Conservation (phyloP, 345 rosid genomes). For the Dipteronia sinensis region DNA sequence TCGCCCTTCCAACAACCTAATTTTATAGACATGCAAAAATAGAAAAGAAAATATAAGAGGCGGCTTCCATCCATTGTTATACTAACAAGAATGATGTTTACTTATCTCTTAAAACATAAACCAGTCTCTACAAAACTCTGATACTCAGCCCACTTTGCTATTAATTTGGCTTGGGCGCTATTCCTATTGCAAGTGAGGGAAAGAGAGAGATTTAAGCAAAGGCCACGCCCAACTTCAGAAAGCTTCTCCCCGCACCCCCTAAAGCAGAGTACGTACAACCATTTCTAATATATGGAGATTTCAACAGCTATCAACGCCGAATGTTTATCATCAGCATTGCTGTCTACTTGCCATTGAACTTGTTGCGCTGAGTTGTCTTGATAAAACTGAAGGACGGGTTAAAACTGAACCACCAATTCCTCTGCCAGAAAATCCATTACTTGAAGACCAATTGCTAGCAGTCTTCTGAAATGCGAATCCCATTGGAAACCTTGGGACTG, state of each 20-base stretch:
- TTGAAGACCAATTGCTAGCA: conserved; percentile 24
- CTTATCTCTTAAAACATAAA: conserved; percentile 5
- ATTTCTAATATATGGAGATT: conserved; percentile 7
- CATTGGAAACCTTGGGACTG: conserved; percentile 28
- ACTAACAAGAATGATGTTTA: conserved; percentile 12
- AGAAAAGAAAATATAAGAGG: background rate
- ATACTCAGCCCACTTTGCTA: conserved; percentile 18
- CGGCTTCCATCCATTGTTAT: background rate
- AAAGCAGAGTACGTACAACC: background rate
- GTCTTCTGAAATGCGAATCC: conserved; percentile 25
- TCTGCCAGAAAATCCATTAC: conserved; percentile 23
- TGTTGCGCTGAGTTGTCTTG: conserved; percentile 45
- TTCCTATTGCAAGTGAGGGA: background rate
- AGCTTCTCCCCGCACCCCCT: background rate
- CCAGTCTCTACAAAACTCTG: conserved; percentile 34
- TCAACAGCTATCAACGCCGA: background rate
- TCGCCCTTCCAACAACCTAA: background rate
- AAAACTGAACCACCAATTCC: conserved; percentile 10
- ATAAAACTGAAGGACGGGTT: conserved; percentile 23
- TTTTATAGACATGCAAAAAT: background rate
- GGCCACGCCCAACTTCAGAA: background rate
- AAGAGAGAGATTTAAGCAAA: background rate
- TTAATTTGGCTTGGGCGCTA: conserved; percentile 17
- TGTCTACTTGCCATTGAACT: conserved; percentile 36
- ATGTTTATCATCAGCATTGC: conserved; percentile 22